Conservation (phyloP, 768 basidiomycete genomes). For the Lactarius vividus region DNA sequence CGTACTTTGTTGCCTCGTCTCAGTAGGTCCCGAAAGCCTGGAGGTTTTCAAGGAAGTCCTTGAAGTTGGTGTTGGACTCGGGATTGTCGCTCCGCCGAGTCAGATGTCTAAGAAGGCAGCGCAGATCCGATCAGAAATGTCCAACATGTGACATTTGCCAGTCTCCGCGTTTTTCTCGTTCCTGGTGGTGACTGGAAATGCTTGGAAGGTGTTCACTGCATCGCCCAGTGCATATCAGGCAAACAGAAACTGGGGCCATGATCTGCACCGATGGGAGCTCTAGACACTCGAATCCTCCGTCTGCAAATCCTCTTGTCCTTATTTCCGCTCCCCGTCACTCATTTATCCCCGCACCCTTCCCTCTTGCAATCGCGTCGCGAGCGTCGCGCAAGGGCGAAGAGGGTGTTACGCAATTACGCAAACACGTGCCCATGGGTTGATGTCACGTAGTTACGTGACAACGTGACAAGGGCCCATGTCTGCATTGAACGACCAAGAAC, state of each 20-base stretch:
- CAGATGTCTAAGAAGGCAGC: conserved; percentile 16
- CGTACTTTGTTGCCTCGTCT: neutral
- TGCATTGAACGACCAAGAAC: conserved; percentile 24
- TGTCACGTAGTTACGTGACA: conserved; percentile 26
- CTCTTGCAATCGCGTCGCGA: neutral
- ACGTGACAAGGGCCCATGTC: conserved; percentile 21
- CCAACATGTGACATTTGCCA: neutral
- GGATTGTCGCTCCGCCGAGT: conserved; percentile 16
- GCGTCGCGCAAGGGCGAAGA: neutral
- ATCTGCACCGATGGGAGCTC: neutral
- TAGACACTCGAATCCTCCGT: neutral
- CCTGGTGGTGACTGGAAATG: neutral
- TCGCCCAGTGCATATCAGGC: neutral
- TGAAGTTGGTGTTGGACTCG: conserved; percentile 2
- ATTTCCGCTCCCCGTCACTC: conserved; percentile 4
- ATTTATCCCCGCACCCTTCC: conserved; percentile 7
- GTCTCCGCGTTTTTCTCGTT: neutral
- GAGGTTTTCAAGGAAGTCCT: neutral
- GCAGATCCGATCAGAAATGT: conserved; percentile 17
- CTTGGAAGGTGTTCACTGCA: neutral
- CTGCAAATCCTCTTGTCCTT: neutral
- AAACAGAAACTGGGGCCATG: neutral
- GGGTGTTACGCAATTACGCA: conserved; percentile 1
- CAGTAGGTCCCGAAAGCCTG: neutral
- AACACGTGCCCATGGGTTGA: conserved; percentile 19